Conservation (phyloP, 805 yeast genomes). For the Yamadazyma insecticola region DNA sequence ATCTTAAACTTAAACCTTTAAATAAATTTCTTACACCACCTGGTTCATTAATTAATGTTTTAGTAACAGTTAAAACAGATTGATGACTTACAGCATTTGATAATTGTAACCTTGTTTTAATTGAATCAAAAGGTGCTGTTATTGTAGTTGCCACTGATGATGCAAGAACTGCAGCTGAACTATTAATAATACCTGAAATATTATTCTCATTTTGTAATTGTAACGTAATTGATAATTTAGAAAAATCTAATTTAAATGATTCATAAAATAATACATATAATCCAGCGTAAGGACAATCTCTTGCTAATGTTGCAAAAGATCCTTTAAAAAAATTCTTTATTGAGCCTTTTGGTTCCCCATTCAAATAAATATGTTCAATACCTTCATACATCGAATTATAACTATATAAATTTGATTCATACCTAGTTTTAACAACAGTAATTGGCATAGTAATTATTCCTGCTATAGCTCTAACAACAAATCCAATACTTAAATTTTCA, state of each 20-base stretch:
- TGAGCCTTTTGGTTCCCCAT: conserved; percentile 26
- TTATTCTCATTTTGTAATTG: conserved; percentile 21
- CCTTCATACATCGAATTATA: conserved; percentile 67
- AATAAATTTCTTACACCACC: conserved; percentile 60
- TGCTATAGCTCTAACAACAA: conserved; percentile 70
- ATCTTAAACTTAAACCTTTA: conserved; percentile 77
- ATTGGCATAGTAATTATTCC: conserved; percentile 93
- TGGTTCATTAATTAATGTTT: conserved; percentile 38
- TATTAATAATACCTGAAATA: conserved; percentile 57
- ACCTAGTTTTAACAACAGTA: conserved; percentile 84
- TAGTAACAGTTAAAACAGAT: conserved; percentile 31
- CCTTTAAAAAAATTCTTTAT: conserved; percentile 78
- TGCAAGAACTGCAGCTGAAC: conserved; percentile 71
- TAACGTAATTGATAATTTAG: no score
- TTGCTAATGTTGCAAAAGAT: conserved; percentile 74
- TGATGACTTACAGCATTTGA: conserved; percentile 41
- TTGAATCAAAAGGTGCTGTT: conserved; percentile 93
- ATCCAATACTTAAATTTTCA: conserved; percentile 75
- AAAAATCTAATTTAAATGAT: conserved; percentile 50
- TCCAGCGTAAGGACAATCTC: conserved; percentile 98
- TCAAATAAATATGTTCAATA: conserved; percentile 46
- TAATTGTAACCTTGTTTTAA: conserved; percentile 88
- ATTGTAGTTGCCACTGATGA: conserved; percentile 77
- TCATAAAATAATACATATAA: conserved; percentile 84
- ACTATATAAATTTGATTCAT: conserved; percentile 73